Conservation (phyloP, 257 asterid genomes). For the Solanum lycopersicoides region DNA sequence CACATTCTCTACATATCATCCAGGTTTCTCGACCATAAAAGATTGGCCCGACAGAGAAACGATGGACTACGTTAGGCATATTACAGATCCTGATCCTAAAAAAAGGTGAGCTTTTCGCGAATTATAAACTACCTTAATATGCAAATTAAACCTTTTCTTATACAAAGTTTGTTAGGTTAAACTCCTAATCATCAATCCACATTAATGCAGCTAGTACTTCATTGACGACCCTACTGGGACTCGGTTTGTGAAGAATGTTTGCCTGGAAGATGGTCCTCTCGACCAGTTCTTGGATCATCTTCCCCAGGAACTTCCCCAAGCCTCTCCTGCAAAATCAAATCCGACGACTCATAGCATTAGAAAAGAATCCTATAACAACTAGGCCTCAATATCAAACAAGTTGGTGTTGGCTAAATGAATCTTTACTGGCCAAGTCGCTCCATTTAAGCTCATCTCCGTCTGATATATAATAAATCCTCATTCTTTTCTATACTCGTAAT, state of each 20-base stretch:
- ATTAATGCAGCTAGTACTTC: slow-evolving; percentile 13
- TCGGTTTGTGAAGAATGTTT: slow-evolving; percentile 21
- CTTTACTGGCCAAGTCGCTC: neutral
- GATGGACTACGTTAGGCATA: slow-evolving; percentile 17
- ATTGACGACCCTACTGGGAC: slow-evolving; percentile 14
- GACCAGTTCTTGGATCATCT: slow-evolving; percentile 53
- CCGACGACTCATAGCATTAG: neutral
- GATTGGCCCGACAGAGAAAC: slow-evolving; percentile 26
- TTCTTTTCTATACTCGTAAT: neutral
- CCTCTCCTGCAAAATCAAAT: slow-evolving; percentile 46
- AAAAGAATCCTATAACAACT: neutral
- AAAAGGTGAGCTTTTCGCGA: slow-evolving; percentile 2
- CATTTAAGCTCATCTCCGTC: neutral
- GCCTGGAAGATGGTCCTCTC: slow-evolving; percentile 28
- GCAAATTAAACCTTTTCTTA: slow-evolving; percentile 18
- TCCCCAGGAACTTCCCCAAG: slow-evolving; percentile 54
- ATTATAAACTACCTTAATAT: slow-evolving; percentile 33
- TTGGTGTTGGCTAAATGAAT: neutral
- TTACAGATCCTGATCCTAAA: slow-evolving; percentile 3
- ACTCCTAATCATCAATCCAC: slow-evolving; percentile 23
- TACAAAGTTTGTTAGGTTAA: slow-evolving; percentile 38
- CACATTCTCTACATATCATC: slow-evolving; percentile 20
- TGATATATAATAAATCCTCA: neutral
- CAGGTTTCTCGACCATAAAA: slow-evolving; percentile 39
- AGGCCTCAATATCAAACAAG: neutral